A percentile compares a stretch with the other conserved stretches of the same genome.
These are phyloP conservation scores for Closterium sp. DNA, from an alignment of 139 green algal genomes.

Conservation along the genomic window DNA sequence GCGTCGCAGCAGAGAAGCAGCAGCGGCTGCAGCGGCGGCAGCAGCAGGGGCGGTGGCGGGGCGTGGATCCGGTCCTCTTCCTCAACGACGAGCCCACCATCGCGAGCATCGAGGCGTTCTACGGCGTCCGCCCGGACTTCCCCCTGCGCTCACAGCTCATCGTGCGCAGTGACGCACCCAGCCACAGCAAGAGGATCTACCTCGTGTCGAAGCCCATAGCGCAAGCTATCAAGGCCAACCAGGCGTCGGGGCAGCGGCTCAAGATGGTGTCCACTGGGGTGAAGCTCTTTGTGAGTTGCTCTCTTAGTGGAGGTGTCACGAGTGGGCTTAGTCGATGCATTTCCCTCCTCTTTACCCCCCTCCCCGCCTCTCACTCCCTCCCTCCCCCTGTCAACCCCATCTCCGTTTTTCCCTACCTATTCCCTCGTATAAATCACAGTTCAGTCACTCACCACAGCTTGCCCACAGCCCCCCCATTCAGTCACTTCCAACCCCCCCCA, in stretches of 20 bases:
- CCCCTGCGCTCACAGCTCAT: conserved; percentile 27
- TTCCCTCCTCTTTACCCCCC: too few species aligned
- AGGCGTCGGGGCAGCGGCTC: not conserved
- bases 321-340: too few species aligned
- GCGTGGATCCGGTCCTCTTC: conserved; percentile 47
- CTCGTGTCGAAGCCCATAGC: conserved; percentile 25
- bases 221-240: not conserved
- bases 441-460: too few species aligned
- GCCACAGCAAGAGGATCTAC: conserved; percentile 39
- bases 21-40: not conserved
- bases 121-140: conserved; percentile 15
- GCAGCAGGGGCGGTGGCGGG: conserved; percentile 46
- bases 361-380: not conserved
- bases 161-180: conserved; percentile 19
- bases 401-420: too few species aligned
- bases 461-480: too few species aligned
- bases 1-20: not conserved
- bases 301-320: too few species aligned
- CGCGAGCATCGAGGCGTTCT: conserved; percentile 27
- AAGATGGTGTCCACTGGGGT: conserved; percentile 42
- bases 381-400: not conserved
- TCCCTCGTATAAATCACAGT: too few species aligned
- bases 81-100: conserved; percentile 38
- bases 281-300: conserved; percentile 38
- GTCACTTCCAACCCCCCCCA: too few species aligned